A percentile compares a stretch with the other conserved stretches of the same genome.
phyloP scores from a whole-genome alignment of 2,329 filamentous ascomycete genomes.

The Cyphellophora europaea region DNA sequence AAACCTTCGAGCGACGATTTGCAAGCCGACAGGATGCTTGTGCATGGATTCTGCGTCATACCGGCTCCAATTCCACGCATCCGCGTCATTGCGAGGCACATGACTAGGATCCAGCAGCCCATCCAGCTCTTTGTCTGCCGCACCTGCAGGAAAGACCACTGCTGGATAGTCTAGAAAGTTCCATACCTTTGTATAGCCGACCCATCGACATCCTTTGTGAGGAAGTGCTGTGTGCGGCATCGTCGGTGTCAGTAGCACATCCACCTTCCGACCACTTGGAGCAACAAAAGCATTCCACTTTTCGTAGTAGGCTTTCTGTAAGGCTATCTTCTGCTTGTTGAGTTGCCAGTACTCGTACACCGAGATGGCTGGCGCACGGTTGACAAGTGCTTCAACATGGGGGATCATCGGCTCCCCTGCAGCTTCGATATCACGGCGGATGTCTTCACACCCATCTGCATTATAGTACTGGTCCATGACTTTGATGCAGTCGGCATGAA shows the following conservation, averaged over 20 bases:
- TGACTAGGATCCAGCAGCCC: conserved; percentile 27
- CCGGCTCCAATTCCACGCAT: conserved; percentile 42
- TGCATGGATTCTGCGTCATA: conserved; percentile 35
- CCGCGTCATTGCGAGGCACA: conserved; percentile 39
- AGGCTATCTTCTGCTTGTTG: conserved; percentile 46
- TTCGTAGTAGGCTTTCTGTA: conserved; percentile 48
- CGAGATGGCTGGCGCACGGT: conserved; percentile 43
- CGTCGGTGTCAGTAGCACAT: conserved; percentile 49
- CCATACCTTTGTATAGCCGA: conserved; percentile 53
- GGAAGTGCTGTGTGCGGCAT: conserved; percentile 44
- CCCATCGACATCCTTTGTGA: conserved; percentile 22
- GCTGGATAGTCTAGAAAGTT: conserved; percentile 55
- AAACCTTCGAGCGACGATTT: conserved; percentile 42
- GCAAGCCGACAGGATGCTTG: conserved; percentile 42
- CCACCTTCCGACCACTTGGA: conserved; percentile 38
- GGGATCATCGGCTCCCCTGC: conserved; percentile 53
- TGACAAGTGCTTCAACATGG: conserved; percentile 49
- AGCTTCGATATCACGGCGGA: conserved; percentile 42
- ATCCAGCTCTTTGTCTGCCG: conserved; percentile 22
- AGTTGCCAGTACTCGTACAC: conserved; percentile 61
- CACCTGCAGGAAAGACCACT: conserved; percentile 41
- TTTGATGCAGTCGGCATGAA: conserved; percentile 13
- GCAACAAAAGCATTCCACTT: conserved; percentile 46
- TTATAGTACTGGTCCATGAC: conserved; percentile 48
- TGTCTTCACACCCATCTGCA: conserved; percentile 55